Percentiles rank a stretch among this genome's conserved stretches.
phyloP scores from a whole-genome alignment of 1,284 basidiomycete genomes.

The Coniferiporia weirii region DNA sequence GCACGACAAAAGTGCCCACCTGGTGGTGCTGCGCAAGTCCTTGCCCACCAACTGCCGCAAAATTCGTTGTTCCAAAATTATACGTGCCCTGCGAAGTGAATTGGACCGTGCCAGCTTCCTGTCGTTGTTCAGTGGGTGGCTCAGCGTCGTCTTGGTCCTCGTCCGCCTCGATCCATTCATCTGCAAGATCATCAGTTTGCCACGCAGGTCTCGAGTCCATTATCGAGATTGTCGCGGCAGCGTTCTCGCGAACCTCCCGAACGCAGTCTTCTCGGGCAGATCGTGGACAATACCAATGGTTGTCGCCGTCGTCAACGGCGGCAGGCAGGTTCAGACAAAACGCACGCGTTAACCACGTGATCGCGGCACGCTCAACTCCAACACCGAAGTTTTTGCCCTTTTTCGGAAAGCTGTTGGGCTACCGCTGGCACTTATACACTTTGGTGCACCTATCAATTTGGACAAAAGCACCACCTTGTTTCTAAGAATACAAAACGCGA shows the following conservation, averaged over 20 bases:
- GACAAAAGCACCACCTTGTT: too few species aligned
- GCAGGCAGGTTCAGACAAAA: too few species aligned
- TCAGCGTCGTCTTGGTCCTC: neutral
- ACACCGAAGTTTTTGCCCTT: too few species aligned
- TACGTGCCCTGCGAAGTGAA: slow-evolving; percentile 13
- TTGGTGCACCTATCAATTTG: too few species aligned
- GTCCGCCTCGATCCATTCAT: slow-evolving; percentile 66
- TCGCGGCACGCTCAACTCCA: neutral
- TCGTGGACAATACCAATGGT: neutral
- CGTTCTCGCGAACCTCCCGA: neutral
- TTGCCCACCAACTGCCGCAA: slow-evolving; percentile 25
- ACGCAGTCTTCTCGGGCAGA: neutral
- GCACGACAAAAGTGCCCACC: slow-evolving; percentile 75
- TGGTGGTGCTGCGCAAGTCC: slow-evolving; percentile 7
- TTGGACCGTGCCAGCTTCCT: slow-evolving; percentile 26
- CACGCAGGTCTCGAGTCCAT: slow-evolving; percentile 45
- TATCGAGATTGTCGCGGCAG: neutral
- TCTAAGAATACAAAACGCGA: too few species aligned
- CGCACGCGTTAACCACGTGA: neutral
- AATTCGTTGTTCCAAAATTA: slow-evolving; percentile 24
- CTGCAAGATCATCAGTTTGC: slow-evolving; percentile 74
- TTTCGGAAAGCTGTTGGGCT: too few species aligned
- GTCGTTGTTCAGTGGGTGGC: neutral
- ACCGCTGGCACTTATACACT: too few species aligned
- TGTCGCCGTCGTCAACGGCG: neutral